Evolutionary conservation across 179 eudicot species (phyloP), one percentile per base, ranked within the genome.

Genomic region (Silene vulgaris): DNA sequence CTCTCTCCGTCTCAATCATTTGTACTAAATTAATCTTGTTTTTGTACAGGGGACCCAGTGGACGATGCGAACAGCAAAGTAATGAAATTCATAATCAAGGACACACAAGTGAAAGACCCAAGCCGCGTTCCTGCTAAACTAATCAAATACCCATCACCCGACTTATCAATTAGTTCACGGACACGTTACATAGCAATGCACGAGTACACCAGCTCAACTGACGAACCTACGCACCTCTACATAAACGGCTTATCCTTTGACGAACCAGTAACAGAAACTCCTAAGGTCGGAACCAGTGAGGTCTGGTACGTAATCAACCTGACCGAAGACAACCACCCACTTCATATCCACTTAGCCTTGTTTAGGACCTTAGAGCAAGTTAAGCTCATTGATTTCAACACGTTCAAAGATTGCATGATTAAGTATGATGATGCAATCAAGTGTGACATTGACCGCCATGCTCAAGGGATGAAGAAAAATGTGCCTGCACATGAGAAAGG

Each of bases 291-390:
- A 45, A 16, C 90, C 6, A 83, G 86, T 0, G 97, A 93, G 77
- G 66, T 93, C 23, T 93, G 98, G 98, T 54, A 88, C 16, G 86
- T 91, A 77, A 93, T 93, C 76, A 91, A 93, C 80, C 86, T 93
- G 1, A 93, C 98, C 45, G 90, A 80, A n/a, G 98, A 93, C 75
- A 93, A 93, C 76, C 98, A 93, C 69, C 97, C 97, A 16, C 69
- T 92, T 43, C 97, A 92, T 67, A 72, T 89, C 59, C 97, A 92
- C 66, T 72, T 92, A 21, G 97, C 81, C 0, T 74, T 92, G 35
- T 90, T 92, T 29, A 62, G 20, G 14, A 89, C 80, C 21, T 60
- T 90, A 65, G 90, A 88, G 14, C 97, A 92, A 48, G 82, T 80
- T 19, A 52, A 86, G 71, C 37, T 93, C 75, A 65, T 86, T 52